Base-by-base conservation (phyloP, 768 basidiomycete genomes). In the Daedaleopsis nitida region DNA sequence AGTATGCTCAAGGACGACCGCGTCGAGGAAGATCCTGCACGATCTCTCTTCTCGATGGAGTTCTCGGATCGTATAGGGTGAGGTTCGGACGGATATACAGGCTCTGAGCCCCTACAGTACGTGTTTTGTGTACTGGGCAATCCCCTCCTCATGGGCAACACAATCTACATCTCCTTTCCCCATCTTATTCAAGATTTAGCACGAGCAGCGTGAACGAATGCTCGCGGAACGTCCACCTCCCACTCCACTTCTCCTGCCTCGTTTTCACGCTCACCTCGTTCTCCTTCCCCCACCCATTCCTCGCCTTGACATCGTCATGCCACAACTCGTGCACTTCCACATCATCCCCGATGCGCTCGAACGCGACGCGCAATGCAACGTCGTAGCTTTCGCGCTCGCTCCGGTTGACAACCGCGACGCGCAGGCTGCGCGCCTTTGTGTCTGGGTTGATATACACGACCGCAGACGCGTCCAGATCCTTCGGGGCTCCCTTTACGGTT, bases 1-100 rank as follows among this genome's bases (percentile, higher is more conserved):
- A 96, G 94, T 50, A 91, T 96, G 88, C 76, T 97, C 65, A 94
- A 91, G 74, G 95, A 97, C 72, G 92, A 94, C 24, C 87, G 95
- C 5, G 74, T 84, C 38, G 88, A 87, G 65, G 72, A 80, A 48
- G 77, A 81, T 44, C 74, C 81, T 21, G 73, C 75, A 10, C 78
- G 79, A 19, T 83, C 86, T 0, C 66, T 86, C 38, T 83, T 85
- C 66, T 69, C 72, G 23, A 69, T 77, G 49, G 83, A 86, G 59
- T 72, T 76, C 44, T 73, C 80, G 5, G 83, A 85, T 67, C 72
- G 77, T 32, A 63, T 81, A 35, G 80, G 72, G 57, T 80, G 66
- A 60, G 35, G 27, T 32, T 32, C 27, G 27, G 27, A 32, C 7
- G 27, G 27, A 32, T 32, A 32, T 32, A 32, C 7, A 7, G 7